These are phyloP conservation scores for Closterium sp. DNA, from an alignment of 139 green algal genomes.

Conservation along the genomic window DNA sequence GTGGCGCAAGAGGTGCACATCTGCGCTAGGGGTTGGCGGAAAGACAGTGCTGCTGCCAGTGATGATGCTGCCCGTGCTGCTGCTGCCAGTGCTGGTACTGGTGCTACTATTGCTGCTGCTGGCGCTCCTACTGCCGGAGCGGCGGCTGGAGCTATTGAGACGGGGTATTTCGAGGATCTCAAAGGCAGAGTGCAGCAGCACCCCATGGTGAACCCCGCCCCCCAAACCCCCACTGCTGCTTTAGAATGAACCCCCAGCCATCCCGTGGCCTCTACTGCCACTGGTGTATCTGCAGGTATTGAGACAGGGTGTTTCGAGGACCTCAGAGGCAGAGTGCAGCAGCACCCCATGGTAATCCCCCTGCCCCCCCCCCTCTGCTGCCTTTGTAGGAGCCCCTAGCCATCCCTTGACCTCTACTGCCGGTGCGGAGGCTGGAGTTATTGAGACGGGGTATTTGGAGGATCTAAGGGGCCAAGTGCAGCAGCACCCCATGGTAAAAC, in stretches of 20 bases:
- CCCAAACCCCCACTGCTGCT: too few relatives aligned
- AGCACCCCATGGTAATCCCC: too few relatives aligned
- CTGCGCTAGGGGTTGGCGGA: slow-evolving; percentile 61
- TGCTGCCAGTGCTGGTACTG: neutral
- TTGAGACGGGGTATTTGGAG: neutral
- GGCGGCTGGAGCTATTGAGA: neutral
- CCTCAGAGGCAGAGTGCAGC: too few relatives aligned
- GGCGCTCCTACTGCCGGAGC: neutral
- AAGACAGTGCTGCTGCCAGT: neutral
- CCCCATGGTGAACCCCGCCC: slow-evolving; percentile 9
- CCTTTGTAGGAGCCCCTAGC: too few relatives aligned
- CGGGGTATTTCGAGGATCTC: neutral
- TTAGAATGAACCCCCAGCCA: too few relatives aligned
- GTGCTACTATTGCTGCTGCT: neutral
- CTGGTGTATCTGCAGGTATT: too few relatives aligned
- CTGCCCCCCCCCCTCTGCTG: too few relatives aligned
- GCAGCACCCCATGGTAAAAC: slow-evolving; percentile 28
- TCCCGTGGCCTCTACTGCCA: too few relatives aligned
- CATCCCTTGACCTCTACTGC: too few relatives aligned
- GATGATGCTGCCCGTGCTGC: neutral
- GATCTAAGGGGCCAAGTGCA: neutral
- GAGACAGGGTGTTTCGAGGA: too few relatives aligned
- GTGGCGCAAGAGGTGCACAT: slow-evolving; percentile 64
- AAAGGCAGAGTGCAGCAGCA: slow-evolving; percentile 18
- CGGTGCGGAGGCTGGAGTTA: neutral